Evolutionary conservation across 768 basidiomycete species (phyloP).

Genomic region (Mrakia frigida): DNA sequence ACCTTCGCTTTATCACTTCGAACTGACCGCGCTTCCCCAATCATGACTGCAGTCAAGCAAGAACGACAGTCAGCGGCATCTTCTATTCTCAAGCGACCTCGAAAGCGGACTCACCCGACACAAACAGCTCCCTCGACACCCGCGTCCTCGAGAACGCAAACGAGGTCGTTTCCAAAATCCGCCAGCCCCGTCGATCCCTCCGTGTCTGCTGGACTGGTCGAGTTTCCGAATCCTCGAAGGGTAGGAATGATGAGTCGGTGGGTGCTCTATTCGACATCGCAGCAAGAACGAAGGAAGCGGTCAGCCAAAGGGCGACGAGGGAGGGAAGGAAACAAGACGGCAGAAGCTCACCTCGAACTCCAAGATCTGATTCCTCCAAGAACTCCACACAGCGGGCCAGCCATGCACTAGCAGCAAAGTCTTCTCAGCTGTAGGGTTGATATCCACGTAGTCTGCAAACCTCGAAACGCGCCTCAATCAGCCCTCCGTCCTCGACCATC

Average conservation of each 20-base stretch:
- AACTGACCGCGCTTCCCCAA: conserved; percentile 60
- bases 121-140: conserved; percentile 53
- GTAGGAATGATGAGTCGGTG: conserved; percentile 44
- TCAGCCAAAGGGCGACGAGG: not conserved
- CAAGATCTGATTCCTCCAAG: conserved; percentile 66
- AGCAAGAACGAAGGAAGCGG: too few species aligned
- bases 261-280: not conserved
- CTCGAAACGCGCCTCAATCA: conserved; percentile 32
- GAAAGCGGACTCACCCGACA: conserved; percentile 53
- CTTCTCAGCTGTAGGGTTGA: conserved; percentile 54
- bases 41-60: conserved; percentile 55
- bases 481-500: not conserved
- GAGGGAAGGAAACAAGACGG: not conserved
- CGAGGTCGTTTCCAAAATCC: conserved; percentile 60
- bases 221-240: conserved; percentile 65
- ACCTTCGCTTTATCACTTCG: too few species aligned
- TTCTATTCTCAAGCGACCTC: not conserved
- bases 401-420: conserved; percentile 68
- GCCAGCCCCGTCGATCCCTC: conserved; percentile 56
- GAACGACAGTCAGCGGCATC: conserved; percentile 17
- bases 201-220: conserved; percentile 61
- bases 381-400: conserved; percentile 72
- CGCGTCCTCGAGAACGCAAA: conserved; percentile 58
- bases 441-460: conserved; percentile 56
- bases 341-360: conserved; percentile 53